phyloP scores from a whole-genome alignment of 352 stramenopile genomes.

The Plasmopara muralis region DNA sequence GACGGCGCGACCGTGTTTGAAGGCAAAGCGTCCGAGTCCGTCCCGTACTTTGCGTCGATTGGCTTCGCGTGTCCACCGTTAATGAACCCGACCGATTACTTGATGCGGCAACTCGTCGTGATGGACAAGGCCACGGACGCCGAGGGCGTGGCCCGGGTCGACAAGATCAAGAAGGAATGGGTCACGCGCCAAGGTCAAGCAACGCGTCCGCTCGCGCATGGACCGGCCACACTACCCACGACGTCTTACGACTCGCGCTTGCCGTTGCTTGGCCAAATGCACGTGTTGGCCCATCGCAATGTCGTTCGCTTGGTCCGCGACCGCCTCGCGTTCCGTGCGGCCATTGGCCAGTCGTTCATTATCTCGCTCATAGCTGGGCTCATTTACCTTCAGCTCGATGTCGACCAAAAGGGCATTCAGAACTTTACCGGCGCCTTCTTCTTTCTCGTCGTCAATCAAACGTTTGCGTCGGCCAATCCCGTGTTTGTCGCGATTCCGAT shows the following conservation, averaged over 20 bases:
- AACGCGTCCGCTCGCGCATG: too few relatives aligned
- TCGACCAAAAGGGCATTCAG: constrained; percentile 37
- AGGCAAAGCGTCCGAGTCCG: constrained; percentile 32
- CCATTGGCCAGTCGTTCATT: constrained; percentile 26
- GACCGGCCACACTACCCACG: background rate
- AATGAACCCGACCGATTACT: constrained; percentile 57
- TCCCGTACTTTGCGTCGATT: constrained; percentile 40
- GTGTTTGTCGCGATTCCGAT: constrained; percentile 33
- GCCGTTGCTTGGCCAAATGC: constrained; percentile 21
- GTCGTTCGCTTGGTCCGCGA: constrained; percentile 31
- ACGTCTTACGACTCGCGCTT: constrained; percentile 16
- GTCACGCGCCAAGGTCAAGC: background rate
- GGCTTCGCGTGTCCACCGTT: constrained; percentile 38
- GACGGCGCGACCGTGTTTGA: constrained; percentile 47
- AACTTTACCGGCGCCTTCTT: constrained; percentile 41
- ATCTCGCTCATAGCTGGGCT: constrained; percentile 7
- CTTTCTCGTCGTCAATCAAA: constrained; percentile 40
- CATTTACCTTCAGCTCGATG: constrained; percentile 41
- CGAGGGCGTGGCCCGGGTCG: constrained; percentile 19
- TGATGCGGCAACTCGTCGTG: constrained; percentile 53
- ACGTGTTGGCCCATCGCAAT: constrained; percentile 34
- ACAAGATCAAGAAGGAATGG: constrained; percentile 39
- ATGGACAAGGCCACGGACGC: constrained; percentile 39
- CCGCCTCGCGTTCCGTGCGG: constrained; percentile 18
- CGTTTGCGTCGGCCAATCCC: constrained; percentile 24